phyloP scores from a whole-genome alignment of 306 rosid genomes.

The Quercus rubra region DNA sequence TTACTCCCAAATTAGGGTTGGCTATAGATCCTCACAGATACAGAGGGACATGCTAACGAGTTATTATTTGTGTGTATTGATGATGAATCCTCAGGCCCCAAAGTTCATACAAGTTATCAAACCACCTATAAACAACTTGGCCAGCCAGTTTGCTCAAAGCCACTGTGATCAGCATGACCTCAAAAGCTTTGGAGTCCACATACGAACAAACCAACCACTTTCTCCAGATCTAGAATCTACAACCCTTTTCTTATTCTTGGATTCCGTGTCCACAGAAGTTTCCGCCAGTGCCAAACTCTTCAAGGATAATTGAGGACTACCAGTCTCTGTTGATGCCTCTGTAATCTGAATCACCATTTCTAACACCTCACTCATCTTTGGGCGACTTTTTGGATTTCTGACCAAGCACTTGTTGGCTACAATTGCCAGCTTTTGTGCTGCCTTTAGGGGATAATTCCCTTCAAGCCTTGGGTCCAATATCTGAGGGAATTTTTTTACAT shows the following conservation, averaged over 20 bases:
- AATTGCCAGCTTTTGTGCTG: slow-evolving; percentile 67
- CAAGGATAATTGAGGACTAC: slow-evolving; percentile 40
- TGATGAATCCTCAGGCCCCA: slow-evolving; percentile 16
- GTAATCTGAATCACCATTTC: slow-evolving; percentile 62
- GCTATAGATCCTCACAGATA: too few relatives aligned
- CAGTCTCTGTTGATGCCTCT: slow-evolving; percentile 35
- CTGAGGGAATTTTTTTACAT: slow-evolving; percentile 62
- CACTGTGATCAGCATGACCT: slow-evolving; percentile 45
- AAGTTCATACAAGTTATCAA: slow-evolving; percentile 8
- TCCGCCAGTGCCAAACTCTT: slow-evolving; percentile 39
- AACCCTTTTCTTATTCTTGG: slow-evolving; percentile 38
- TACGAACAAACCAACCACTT: slow-evolving; percentile 51
- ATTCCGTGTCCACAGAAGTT: slow-evolving; percentile 29
- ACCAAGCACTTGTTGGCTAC: slow-evolving; percentile 84
- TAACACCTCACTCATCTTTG: slow-evolving; percentile 92
- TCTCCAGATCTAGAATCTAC: slow-evolving; percentile 43
- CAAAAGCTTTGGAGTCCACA: slow-evolving; percentile 59
- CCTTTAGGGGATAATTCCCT: slow-evolving; percentile 58
- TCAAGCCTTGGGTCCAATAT: slow-evolving; percentile 91
- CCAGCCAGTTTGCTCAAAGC: slow-evolving; percentile 10
- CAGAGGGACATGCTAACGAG: neutral
- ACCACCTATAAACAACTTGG: slow-evolving; percentile 10
- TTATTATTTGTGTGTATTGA: slow-evolving; percentile 7
- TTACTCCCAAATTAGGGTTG: too few relatives aligned
- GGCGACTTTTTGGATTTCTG: slow-evolving; percentile 77